Percentiles rank a stretch among this genome's conserved stretches.
Evolutionary conservation across 2,329 filamentous ascomycete species (phyloP).

Genomic region (Hypoxylon sp.): DNA sequence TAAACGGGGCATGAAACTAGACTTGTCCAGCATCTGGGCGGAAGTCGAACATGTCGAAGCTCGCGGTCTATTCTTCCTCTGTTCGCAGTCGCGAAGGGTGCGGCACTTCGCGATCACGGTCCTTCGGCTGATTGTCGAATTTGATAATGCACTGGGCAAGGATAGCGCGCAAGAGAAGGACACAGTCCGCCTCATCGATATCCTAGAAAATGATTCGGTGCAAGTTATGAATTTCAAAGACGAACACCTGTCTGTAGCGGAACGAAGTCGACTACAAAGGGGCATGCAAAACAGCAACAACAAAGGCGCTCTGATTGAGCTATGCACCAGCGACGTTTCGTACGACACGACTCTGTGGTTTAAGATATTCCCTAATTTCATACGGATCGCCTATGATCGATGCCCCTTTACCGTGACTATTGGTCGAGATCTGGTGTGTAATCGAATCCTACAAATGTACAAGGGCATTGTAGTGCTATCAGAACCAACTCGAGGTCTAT

Average conservation of each 20-base stretch:
- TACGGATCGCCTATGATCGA: constrained; percentile 88
- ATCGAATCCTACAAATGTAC: constrained; percentile 93
- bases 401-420: constrained; percentile 93
- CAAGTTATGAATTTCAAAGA: constrained; percentile 93
- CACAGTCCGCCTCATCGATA: constrained; percentile 83
- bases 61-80: constrained; percentile 96
- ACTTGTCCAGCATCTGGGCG: constrained; percentile 88
- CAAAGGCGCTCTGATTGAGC: constrained; percentile 88
- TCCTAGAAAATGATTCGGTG: constrained; percentile 89
- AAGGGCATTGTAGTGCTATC: constrained; percentile 83
- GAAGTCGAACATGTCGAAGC: constrained; percentile 98
- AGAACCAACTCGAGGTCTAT: constrained; percentile 75
- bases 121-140: constrained; percentile 90
- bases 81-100: constrained; percentile 92
- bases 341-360: constrained; percentile 98
- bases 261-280: constrained; percentile 90
- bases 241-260: constrained; percentile 89
- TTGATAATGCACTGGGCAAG: constrained; percentile 89
- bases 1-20: constrained; percentile 80
- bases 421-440: constrained; percentile 91
- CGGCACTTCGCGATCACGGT: constrained; percentile 93
- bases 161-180: constrained; percentile 68
- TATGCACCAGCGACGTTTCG: constrained; percentile 94
- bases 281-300: constrained; percentile 87
- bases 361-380: constrained; percentile 96